phyloP scores from a whole-genome alignment of 768 basidiomycete genomes.

The Mrakia blollopis region DNA sequence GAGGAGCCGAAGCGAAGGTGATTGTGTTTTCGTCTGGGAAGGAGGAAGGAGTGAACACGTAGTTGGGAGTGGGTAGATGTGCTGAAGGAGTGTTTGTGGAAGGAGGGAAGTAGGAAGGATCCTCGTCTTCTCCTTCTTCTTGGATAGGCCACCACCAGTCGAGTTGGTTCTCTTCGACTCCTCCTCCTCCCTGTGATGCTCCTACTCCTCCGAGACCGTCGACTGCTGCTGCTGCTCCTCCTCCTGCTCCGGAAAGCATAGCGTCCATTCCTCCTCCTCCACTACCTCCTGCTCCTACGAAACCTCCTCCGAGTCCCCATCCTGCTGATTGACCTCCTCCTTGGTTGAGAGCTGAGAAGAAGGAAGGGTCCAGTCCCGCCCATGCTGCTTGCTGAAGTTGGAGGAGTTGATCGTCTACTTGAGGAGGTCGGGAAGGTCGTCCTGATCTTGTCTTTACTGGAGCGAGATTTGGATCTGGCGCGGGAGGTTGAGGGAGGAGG shows the following conservation, averaged over 20 bases:
- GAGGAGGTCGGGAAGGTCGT: constrained; percentile 21
- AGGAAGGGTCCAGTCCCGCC: constrained; percentile 4
- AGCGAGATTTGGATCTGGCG: not conserved
- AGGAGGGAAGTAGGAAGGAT: constrained; percentile 21
- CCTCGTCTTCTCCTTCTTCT: constrained; percentile 23
- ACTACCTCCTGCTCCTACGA: not conserved
- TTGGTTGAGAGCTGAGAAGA: not conserved
- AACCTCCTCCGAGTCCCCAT: not conserved
- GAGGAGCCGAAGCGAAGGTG: not conserved
- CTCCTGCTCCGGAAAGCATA: not conserved
- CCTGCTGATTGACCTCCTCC: not conserved
- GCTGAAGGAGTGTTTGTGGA: not conserved
- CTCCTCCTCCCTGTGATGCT: not conserved
- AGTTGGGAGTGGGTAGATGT: constrained; percentile 11
- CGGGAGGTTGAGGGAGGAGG: not conserved
- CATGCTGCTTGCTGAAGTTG: constrained; percentile 20
- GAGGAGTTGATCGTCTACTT: constrained; percentile 4
- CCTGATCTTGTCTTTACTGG: constrained; percentile 5
- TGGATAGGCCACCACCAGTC: constrained; percentile 20
- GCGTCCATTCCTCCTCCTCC: not conserved
- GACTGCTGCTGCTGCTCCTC: too few relatives aligned
- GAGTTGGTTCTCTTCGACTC: not conserved
- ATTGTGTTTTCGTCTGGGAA: not conserved
- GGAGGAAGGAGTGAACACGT: not conserved
- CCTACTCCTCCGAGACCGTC: too few relatives aligned